These are phyloP conservation scores for Nicotiana knightiana DNA, from an alignment of 257 asterid genomes.

Conservation along the genomic window DNA sequence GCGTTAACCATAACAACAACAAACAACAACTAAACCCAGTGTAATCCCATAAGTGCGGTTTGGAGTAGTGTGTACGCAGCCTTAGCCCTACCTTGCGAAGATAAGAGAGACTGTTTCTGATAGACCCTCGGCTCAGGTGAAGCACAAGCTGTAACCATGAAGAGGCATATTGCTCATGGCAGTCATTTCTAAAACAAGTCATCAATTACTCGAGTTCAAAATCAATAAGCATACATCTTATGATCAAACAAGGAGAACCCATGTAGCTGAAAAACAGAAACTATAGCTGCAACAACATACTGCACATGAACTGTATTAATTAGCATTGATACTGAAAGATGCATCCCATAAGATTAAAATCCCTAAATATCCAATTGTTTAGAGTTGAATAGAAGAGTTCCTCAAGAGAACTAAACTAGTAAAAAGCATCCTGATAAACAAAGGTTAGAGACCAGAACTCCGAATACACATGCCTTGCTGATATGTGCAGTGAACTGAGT, in stretches of 20 bases:
- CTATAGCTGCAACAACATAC: not conserved
- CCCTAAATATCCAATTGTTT: slow-evolving; percentile 1
- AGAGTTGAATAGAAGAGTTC: not conserved
- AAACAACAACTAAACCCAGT: no score
- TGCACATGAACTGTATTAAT: not conserved
- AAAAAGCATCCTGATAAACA: not conserved
- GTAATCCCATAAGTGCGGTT: no score
- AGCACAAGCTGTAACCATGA: not conserved
- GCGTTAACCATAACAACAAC: not conserved
- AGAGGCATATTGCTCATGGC: not conserved
- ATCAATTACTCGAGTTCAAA: not conserved
- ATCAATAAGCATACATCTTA: not conserved
- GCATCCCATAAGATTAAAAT: not conserved
- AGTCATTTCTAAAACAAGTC: not conserved
- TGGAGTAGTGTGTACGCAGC: no score
- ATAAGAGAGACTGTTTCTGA: no score
- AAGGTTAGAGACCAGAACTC: not conserved
- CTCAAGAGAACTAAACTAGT: not conserved
- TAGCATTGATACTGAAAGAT: not conserved
- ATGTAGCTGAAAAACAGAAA: not conserved
- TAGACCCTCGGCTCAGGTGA: no score
- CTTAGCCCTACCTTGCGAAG: no score
- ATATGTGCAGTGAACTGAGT: not conserved
- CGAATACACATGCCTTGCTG: not conserved
- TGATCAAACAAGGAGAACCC: not conserved